Base-by-base conservation (phyloP, 108 stramenopile species). In the Cyclotella cryptica region DNA sequence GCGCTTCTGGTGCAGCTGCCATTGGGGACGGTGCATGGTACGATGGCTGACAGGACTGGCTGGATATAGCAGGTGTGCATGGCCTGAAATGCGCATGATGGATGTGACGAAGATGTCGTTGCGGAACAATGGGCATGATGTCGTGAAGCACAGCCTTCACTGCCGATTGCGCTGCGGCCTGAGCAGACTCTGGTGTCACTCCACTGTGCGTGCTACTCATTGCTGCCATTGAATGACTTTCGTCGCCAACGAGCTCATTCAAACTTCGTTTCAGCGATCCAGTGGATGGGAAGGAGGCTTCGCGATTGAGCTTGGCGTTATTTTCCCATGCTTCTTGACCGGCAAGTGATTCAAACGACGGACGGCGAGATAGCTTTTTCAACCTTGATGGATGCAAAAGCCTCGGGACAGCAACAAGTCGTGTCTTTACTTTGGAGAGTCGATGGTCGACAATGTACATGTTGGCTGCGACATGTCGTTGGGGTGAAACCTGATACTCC, bases 271-370 rank as follows among this genome's bases (percentile, higher is more conserved):
- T 93, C 59, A 92, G 71, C n/a, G 92, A 92, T 52, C 90, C 89
- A 7, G 89, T 72, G 7, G 92, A 93, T 22, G 89, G 80, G 66
- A 89, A 86, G 21, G 88, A 84, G 17, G 47, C 66, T 41, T 84
- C 80, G 19, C 87, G 68, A 24, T 68, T 66, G 24, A 86, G 68
- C 64, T 80, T 79, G 52, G 65, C 29, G 53, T 54, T 68, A 42
- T 62, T 42, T 59, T 71, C 49, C 46, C 39, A 45, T 0, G 45
- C 63, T 26, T 67, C 82, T 55, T 75, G 72, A 70, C 83, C 66
- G 51, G 86, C 81, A 8, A 96, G 72, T 10, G 96, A 94, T 69
- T 96, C 96, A 70, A 94, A 96, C 15, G 86, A 87, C 7, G 96
- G 90, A 55, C 96, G 85, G 4, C 92, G 80, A 15, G 85, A 79